These are phyloP conservation scores for Capsella rubella DNA, from an alignment of 441 rosid genomes.

Conservation along the genomic window DNA sequence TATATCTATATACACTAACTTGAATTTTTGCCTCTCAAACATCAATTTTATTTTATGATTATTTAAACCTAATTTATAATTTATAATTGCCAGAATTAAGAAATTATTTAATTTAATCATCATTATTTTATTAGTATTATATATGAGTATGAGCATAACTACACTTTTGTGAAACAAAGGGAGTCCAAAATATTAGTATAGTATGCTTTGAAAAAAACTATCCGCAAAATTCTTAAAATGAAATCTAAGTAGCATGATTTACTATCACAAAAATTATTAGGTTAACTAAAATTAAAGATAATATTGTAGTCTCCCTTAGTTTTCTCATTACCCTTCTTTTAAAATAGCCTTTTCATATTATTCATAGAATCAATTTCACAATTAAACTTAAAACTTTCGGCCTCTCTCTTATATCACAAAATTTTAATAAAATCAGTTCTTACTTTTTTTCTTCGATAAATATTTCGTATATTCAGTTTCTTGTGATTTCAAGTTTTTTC, in stretches of 20 bases:
- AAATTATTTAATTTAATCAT: background rate
- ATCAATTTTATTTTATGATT: too few relatives aligned
- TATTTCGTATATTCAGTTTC: conserved; percentile 1
- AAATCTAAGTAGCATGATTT: background rate
- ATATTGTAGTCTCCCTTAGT: conserved; percentile 5
- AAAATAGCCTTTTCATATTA: conserved; percentile 33
- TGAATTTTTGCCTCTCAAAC: too few relatives aligned
- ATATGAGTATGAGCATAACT: background rate
- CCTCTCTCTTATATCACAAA: background rate
- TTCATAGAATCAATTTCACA: conserved; percentile 12
- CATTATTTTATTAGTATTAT: background rate
- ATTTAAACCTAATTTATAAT: background rate
- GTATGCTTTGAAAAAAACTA: background rate
- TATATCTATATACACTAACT: too few relatives aligned
- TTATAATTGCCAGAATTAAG: background rate
- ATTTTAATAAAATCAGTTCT: background rate
- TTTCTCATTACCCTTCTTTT: conserved; percentile 27
- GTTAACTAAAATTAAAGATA: conserved; percentile 24
- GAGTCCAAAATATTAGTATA: background rate
- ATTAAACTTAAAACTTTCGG: conserved; percentile 5
- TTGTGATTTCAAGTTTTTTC: background rate
- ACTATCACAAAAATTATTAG: conserved; percentile 12
- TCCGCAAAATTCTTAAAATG: background rate
- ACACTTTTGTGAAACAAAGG: background rate
- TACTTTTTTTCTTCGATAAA: conserved; percentile 11